Base-by-base conservation (phyloP, 2,329 filamentous ascomycete genomes). In the Trichoderma atrobrunneum region DNA sequence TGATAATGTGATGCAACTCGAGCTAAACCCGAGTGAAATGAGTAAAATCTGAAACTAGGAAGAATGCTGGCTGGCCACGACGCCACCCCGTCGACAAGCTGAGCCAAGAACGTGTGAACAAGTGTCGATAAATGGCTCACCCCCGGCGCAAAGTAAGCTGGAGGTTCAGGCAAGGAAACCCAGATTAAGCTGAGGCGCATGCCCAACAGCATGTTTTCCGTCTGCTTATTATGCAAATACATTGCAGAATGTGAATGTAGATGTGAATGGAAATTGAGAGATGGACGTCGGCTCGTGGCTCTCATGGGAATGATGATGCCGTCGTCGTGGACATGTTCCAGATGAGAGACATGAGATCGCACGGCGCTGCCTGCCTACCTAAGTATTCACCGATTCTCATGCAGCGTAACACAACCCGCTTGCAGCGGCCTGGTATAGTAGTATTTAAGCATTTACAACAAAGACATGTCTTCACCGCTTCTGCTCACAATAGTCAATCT, bases 91-190 rank as follows among this genome's bases (percentile, higher is more conserved):
- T 59, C 12, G 7, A 59, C 48, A 4, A 59, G 51, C 34, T 59
- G 64, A 67, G 64, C 64, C 64, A 67, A 59, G 51, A 67, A 67
- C 36, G 64, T 43, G 24, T 39, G 51, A 67, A 67, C 51, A 43
- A 59, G 51, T 59, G 64, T 67, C 64, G 64, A 67, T 67, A 67
- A 67, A 67, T 67, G 64, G 64, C 64, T 67, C 64, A 67, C 30
- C 64, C 51, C 57, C 64, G 21, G 32, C 51, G 51, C 64, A 36
- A 21, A 34, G 48, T 67, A 67, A 67, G 64, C 64, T 30, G 64
- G 16, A 21, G 5, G 10, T 10, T 66, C 32, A 28, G n/a, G 51
- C 34, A 67, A 18, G 64, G 51, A 59, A 59, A 18, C 32, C 32
- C 32, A 59, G 51, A 59, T 67, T 57, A 14, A 43, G 32, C 16